Percentiles rank a stretch among this genome's conserved stretches.
Conservation (phyloP, 148 eudicot genomes). For the Salicornia ramosissima region DNA sequence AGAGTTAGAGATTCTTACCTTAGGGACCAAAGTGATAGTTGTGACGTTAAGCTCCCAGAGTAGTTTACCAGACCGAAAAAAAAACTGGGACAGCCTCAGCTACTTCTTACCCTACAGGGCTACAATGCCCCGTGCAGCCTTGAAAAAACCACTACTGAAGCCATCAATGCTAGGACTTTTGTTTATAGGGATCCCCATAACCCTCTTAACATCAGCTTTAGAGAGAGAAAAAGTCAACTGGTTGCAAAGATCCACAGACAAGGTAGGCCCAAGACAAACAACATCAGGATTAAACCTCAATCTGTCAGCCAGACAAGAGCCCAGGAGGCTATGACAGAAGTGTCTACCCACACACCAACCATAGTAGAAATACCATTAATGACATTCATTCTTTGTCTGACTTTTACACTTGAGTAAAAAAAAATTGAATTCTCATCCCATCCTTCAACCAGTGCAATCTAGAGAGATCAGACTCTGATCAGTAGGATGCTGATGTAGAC, state of each 20-base stretch:
- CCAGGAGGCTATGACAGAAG: not conserved
- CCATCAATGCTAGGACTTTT: not conserved
- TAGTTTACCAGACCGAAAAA: not conserved
- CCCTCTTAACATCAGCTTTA: not conserved
- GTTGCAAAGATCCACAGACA: too few species aligned
- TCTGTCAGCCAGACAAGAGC: not conserved
- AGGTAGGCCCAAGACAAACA: not conserved
- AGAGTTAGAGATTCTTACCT: not conserved
- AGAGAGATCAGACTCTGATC: not conserved
- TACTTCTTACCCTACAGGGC: not conserved
- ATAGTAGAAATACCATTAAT: not conserved
- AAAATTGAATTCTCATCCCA: not conserved
- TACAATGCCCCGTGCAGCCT: not conserved
- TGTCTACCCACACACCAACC: not conserved
- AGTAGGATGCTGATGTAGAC: not conserved
- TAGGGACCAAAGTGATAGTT: not conserved
- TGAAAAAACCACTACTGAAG: not conserved
- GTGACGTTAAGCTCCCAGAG: too few species aligned
- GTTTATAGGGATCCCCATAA: not conserved
- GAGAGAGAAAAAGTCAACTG: not conserved
- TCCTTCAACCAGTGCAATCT: not conserved
- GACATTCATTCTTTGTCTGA: not conserved
- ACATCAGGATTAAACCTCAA: not conserved
- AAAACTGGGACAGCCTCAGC: not conserved
- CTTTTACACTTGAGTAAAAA: not conserved